Base-by-base conservation (phyloP, 2,329 filamentous ascomycete species). In the Fusarium virguliforme region DNA sequence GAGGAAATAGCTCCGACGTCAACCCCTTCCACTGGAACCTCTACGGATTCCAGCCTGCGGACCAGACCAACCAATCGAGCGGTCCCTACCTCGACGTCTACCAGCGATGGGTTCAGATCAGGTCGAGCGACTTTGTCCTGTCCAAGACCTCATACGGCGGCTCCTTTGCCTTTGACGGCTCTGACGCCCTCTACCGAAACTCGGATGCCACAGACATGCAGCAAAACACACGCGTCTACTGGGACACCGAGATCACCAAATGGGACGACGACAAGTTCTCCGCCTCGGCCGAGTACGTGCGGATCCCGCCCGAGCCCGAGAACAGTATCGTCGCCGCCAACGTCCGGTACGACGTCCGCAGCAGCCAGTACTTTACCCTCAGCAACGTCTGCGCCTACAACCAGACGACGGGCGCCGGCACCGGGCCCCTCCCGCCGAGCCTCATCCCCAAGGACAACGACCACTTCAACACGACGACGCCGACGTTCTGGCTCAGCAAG, bases 21-120 rank as follows among this genome's bases (percentile, higher is more conserved):
- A 71, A 71, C 57, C 68, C 68, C 3, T 64, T 71, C 50, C 62
- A 71, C 60, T 71, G 68, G 65, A 54, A 38, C 10, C 65, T 71
- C 5, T 61, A 60, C 5, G 68, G 54, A 3, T 68, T 66, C 53
- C 54, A 65, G 15, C 68, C 68, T 1, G 54, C 37, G 3, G 60
- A 62, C 30, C 51, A 62, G 9, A 56, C 58, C 34, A 56, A 62
- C 15, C 51, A 41, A 18, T 26, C 32, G 30, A 15, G 26, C 6
- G 30, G 6, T 8, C 26, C 22, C 12, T 57, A 41, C 48, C 35
- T 71, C 41, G 68, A 71, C 40, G 38, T 71, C 8, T 46, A 40
- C 15, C 68, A 71, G 41, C 62, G 68, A 40, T 71, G 65, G 65
- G 41, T 68, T 4, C 60, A 68, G 24, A 64, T 68, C 10, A 51